A percentile compares a stretch with the other conserved stretches of the same genome.
phyloP scores from a whole-genome alignment of 345 rosid genomes.

The Eucalyptus virginea region DNA sequence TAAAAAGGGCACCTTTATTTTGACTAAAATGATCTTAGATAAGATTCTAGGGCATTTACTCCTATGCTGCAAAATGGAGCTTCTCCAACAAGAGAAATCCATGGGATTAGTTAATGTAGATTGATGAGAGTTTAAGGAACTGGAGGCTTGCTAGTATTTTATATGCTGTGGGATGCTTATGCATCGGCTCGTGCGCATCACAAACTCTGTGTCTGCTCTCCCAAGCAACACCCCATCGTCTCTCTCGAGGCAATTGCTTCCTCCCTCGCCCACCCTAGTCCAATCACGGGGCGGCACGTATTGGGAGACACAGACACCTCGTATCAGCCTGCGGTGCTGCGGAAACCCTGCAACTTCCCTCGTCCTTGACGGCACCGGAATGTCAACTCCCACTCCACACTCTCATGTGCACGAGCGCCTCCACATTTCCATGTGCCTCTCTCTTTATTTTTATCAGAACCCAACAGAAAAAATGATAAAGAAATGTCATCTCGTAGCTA shows the following conservation, averaged over 20 bases:
- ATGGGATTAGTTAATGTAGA: neutral
- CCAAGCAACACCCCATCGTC: slow-evolving; percentile 5
- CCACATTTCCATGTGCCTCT: slow-evolving; percentile 6
- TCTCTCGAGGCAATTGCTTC: slow-evolving; percentile 36
- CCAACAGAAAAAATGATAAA: neutral
- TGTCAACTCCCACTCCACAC: neutral
- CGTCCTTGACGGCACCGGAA: slow-evolving; percentile 19
- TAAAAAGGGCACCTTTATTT: neutral
- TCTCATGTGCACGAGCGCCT: slow-evolving; percentile 9
- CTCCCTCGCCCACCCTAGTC: neutral
- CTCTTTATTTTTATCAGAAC: neutral
- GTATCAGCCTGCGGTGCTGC: slow-evolving; percentile 8
- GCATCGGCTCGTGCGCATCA: neutral
- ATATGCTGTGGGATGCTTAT: neutral
- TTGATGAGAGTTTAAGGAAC: neutral
- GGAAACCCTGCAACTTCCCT: neutral
- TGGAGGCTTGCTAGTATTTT: neutral
- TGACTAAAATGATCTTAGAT: neutral
- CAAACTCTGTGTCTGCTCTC: slow-evolving; percentile 6
- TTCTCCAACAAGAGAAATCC: neutral
- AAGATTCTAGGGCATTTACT: neutral
- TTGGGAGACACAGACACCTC: slow-evolving; percentile 19
- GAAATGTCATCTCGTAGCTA: neutral
- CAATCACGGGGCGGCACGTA: neutral
- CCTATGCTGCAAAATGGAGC: neutral